Evolutionary conservation across 2,329 filamentous ascomycete genomes (phyloP), one percentile per base, ranked within the genome.

Genomic region (Zymoseptoria tritici): DNA sequence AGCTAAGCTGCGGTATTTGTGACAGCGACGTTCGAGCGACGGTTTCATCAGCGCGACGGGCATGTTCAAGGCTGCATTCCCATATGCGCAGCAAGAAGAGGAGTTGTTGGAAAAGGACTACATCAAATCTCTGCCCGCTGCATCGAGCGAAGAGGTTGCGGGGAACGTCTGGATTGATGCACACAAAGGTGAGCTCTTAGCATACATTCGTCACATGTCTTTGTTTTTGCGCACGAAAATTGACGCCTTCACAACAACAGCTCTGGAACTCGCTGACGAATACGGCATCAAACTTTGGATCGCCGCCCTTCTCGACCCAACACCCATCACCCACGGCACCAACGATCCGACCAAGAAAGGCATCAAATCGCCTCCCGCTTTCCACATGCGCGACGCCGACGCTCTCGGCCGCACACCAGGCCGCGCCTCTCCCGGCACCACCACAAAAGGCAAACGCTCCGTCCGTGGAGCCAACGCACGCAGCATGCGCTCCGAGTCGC

Each of bases 101-200:
- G 90, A 94, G 71, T 85, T 90, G 68, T 77, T 78, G 1, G 90
- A 95, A 78, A 87, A 90, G 72, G 85, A 83, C 69, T 92, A 91
- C 76, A 87, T 99, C 76, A 97, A 96, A 79, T 84, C 83, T 6
- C 85, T 94, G 26, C 77, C 84, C 36, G 88, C 88, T 29, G 95
- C 92, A 9, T 96, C 91, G 68, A 82, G 82, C 59, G 92, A 97
- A 72, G 94, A 97, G 80, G 91, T 94, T 29, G 94, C 94, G 24
- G 94, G 94, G 52, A 99, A 97, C 74, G 85, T 99, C 56, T 99
- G 94, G 94, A 92, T 97, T 55, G 85, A 91, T 53, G 91, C 93
- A 5, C 81, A 87, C 65, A 79, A 84, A 72, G 85, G 85, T 88
- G 61, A 36, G 64, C 22, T 49, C 49, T 36, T 57, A 36, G 46